Percentiles rank a stretch among this genome's conserved stretches.
phyloP scores from a whole-genome alignment of 2,329 filamentous ascomycete genomes.

The Botrytis deweyae region DNA sequence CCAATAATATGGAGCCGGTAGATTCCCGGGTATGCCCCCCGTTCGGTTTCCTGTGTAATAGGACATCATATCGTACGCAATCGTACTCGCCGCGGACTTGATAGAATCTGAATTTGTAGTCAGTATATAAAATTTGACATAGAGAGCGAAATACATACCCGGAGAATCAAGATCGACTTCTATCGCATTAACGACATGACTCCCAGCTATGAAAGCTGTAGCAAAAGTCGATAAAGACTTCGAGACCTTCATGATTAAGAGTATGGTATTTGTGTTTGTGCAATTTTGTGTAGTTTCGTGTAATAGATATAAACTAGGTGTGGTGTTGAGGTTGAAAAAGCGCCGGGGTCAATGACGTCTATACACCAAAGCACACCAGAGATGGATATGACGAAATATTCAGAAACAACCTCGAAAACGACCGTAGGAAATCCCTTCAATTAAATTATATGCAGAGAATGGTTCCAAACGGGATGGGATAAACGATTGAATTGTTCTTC shows the following conservation, averaged over 20 bases:
- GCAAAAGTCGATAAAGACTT: background rate
- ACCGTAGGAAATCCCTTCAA: background rate
- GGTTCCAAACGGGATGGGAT: too few species aligned
- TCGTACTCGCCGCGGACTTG: conserved; percentile 35
- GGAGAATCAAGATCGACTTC: conserved; percentile 33
- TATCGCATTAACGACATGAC: conserved; percentile 28
- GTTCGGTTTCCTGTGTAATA: conserved; percentile 54
- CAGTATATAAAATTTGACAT: background rate
- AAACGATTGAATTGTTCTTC: background rate
- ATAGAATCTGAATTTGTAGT: conserved; percentile 34
- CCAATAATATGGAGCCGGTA: conserved; percentile 56
- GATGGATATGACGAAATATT: background rate
- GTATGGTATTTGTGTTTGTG: background rate
- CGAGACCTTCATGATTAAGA: conserved; percentile 8
- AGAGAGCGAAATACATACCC: conserved; percentile 25
- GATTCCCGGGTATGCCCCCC: conserved; percentile 51
- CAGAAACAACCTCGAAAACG: background rate
- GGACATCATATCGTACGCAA: conserved; percentile 50
- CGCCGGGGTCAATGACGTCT: conserved; percentile 4
- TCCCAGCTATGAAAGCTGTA: conserved; percentile 22
- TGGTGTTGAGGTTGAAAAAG: background rate
- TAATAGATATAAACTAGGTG: background rate
- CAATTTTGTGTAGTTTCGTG: background rate
- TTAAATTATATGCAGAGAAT: background rate
- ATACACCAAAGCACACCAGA: background rate